Evolutionary conservation across 2,329 filamentous ascomycete species (phyloP), one percentile per base, ranked within the genome.

Genomic region (Decorospora gaudefroyi): DNA sequence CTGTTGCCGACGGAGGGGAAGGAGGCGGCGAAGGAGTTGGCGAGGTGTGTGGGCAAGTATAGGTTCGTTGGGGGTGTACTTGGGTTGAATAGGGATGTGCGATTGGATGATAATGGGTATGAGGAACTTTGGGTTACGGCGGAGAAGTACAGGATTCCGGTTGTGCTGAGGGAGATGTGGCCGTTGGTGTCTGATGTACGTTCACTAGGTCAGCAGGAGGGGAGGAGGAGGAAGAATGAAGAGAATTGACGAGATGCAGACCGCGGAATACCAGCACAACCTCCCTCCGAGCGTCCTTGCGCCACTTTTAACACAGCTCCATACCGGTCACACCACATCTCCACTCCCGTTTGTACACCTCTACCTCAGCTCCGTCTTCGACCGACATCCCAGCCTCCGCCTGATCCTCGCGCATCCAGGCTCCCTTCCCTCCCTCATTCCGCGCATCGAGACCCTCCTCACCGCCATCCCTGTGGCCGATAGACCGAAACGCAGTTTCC

Each of bases 391-490:
- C 0, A 65, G 59, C 13, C 58, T 84, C 6, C 82, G 82, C 55
- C 68, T 84, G 32, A 68, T 83, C 3, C 61, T 81, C 21, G 77
- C 77, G 0, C 78, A 62, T 73, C 78, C 69, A 72, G 77, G 17
- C 75, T 77, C 66, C 69, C 77, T 71, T 51, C 83, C 81, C 0
- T 82, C 78, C 38, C 75, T 78, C 64, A 63, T 83, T 10, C 75
- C 80, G 28, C 72, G 80, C 2, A 72, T 76, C 34, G 42, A 47
- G 36, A 69, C 21, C 36, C 33, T 61, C 0, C 49, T 58, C 23
- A 46, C 19, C 68, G 62, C 40, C 18, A 46, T 61, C 6, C 54
- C 55, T 2, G 21, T 18, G 6, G 16, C 39, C 15, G 48, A 54
- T 19, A 60, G 49, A 39, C 58, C 61, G 0, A 57, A 50, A 9